Conservation (phyloP, 257 asterid genomes). For the Ehretia macrophylla region DNA sequence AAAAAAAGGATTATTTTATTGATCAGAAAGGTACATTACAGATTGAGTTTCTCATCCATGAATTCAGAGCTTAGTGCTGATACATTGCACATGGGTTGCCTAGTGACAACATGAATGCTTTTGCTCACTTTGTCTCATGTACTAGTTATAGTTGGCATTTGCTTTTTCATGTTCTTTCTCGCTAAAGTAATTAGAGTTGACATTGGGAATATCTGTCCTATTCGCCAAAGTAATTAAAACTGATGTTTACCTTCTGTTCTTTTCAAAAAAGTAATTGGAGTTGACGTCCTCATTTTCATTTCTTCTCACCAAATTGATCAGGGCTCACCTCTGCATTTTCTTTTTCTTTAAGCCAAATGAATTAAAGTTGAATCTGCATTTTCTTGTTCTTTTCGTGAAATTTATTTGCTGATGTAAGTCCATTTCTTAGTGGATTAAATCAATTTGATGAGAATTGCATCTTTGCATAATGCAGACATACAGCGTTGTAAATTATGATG, state of each 20-base stretch:
- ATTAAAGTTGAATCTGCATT: background rate
- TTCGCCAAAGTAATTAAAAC: background rate
- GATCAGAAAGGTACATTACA: background rate
- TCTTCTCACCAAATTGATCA: background rate
- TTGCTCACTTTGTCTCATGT: background rate
- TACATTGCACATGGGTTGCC: background rate
- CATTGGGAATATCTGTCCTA: background rate
- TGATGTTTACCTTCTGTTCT: background rate
- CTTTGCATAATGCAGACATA: constrained; percentile 60
- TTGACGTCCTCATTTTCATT: background rate
- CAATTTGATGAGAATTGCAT: background rate
- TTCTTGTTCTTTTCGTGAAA: background rate
- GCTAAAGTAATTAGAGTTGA: background rate
- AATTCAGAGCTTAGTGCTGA: background rate
- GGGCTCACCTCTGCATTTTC: background rate
- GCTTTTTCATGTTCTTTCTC: background rate
- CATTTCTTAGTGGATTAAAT: background rate
- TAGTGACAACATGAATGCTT: background rate
- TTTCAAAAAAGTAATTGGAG: background rate
- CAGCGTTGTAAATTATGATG: constrained; percentile 79
- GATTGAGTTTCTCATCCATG: background rate
- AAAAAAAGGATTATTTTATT: too few relatives aligned
- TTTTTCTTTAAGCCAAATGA: background rate
- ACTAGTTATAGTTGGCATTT: background rate
- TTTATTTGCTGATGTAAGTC: background rate